Evolutionary conservation across 352 stramenopile genomes (phyloP).

Genomic region (Pythium guiyangense): DNA sequence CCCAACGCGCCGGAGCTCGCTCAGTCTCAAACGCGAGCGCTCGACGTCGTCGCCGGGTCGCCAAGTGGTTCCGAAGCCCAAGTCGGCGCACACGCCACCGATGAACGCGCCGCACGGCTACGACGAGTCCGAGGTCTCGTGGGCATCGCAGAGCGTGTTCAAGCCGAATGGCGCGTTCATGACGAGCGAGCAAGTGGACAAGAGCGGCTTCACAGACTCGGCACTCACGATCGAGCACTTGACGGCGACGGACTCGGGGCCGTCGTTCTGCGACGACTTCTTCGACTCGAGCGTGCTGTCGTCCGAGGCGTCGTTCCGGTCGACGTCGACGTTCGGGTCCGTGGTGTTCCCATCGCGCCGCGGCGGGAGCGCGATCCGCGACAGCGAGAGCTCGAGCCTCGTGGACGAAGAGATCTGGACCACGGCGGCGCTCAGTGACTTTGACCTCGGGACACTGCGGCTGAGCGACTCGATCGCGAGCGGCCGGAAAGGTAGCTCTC

Average conservation of each 20-base stretch:
- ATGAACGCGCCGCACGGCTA: neutral
- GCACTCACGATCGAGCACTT: slow-evolving; percentile 11
- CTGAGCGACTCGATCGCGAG: slow-evolving; percentile 6
- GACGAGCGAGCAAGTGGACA: slow-evolving; percentile 6
- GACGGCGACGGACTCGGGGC: slow-evolving; percentile 3
- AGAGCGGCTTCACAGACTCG: slow-evolving; percentile 11
- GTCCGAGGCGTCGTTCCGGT: slow-evolving; percentile 2
- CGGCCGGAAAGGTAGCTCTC: neutral
- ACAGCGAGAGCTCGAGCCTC: slow-evolving; percentile 10
- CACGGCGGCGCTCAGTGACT: slow-evolving; percentile 7
- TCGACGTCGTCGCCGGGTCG: slow-evolving; percentile 7
- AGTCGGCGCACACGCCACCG: slow-evolving; percentile 1
- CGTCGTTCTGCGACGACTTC: slow-evolving; percentile 8
- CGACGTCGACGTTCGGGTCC: neutral
- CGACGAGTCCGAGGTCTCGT: slow-evolving; percentile 5
- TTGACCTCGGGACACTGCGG: slow-evolving; percentile 11
- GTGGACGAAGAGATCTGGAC: slow-evolving; percentile 16
- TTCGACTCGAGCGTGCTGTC: slow-evolving; percentile 6
- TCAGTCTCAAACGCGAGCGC: slow-evolving; percentile 8
- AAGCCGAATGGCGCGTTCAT: slow-evolving; percentile 12
- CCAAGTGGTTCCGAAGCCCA: neutral
- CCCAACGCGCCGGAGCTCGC: neutral
- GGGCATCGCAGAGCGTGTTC: slow-evolving; percentile 12
- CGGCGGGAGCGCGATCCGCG: neutral
- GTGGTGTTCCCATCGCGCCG: slow-evolving; percentile 4